Percentiles rank a stretch among this genome's conserved stretches.
These are phyloP conservation scores for Yarrowia sp. DNA, from an alignment of 805 yeast genomes.

Conservation along the genomic window DNA sequence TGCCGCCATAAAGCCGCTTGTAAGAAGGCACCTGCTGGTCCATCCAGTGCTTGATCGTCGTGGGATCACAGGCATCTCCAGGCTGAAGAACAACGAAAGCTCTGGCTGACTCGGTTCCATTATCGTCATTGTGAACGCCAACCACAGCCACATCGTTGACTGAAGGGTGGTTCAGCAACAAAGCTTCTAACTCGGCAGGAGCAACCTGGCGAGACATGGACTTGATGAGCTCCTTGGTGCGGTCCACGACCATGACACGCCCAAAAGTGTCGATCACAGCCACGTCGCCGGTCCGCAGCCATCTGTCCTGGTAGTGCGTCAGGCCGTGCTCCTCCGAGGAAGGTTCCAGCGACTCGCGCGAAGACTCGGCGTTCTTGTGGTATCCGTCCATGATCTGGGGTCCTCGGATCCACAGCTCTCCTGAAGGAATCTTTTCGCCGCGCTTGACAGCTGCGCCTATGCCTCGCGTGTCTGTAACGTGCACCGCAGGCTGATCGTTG, in stretches of 20 bases:
- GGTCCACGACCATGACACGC: slow-evolving; percentile 46
- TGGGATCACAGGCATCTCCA: slow-evolving; percentile 29
- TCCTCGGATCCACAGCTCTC: slow-evolving; percentile 56
- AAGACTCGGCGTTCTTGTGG: slow-evolving; percentile 49
- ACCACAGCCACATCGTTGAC: slow-evolving; percentile 90
- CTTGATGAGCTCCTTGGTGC: slow-evolving; percentile 42
- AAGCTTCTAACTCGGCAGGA: slow-evolving; percentile 90
- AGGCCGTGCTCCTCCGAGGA: neutral
- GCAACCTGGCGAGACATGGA: slow-evolving; percentile 72
- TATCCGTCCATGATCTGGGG: slow-evolving; percentile 54
- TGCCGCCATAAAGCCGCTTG: slow-evolving; percentile 45
- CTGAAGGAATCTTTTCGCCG: slow-evolving; percentile 34
- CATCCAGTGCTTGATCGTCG: slow-evolving; percentile 38
- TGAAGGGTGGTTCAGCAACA: slow-evolving; percentile 66
- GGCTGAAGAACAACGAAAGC: slow-evolving; percentile 38
- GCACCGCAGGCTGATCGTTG: slow-evolving; percentile 15
- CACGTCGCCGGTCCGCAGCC: slow-evolving; percentile 62
- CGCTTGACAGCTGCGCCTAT: slow-evolving; percentile 23
- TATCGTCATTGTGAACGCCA: slow-evolving; percentile 64
- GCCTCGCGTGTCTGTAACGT: slow-evolving; percentile 3
- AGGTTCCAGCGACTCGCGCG: slow-evolving; percentile 11
- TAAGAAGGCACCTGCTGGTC: slow-evolving; percentile 41
- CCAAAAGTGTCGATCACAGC: slow-evolving; percentile 48
- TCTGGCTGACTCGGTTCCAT: slow-evolving; percentile 63
- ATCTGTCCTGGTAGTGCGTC: slow-evolving; percentile 45